Evolutionary conservation across 371 early-diverging fungal species (phyloP).

Genomic region (Lichtheimia hyalospora): DNA sequence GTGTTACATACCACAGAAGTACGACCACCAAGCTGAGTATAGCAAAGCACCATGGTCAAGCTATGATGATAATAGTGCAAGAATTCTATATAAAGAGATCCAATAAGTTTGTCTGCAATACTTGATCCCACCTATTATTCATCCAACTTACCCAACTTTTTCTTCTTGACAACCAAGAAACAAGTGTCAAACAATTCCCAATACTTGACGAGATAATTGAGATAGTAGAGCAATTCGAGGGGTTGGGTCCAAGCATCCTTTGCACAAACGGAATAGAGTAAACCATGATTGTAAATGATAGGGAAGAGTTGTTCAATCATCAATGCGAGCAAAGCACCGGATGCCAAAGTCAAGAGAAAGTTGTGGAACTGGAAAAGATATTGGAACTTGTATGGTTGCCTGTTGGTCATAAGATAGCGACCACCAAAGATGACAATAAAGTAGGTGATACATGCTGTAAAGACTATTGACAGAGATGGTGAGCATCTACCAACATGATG

Average conservation of each 20-base stretch:
- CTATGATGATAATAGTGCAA: conserved; percentile 92
- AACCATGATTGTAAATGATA: conserved; percentile 58
- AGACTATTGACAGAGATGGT: conserved; percentile 28
- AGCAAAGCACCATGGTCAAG: conserved; percentile 89
- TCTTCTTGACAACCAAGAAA: conserved; percentile 35
- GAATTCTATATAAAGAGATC: conserved; percentile 57
- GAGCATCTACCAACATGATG: neutral
- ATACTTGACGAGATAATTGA: conserved; percentile 85
- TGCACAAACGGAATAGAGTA: conserved; percentile 70
- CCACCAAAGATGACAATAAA: conserved; percentile 73
- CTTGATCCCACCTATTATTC: neutral
- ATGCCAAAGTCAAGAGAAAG: conserved; percentile 65
- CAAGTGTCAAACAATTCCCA: conserved; percentile 66
- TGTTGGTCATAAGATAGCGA: conserved; percentile 60
- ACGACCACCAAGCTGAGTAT: conserved; percentile 75
- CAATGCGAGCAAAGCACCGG: conserved; percentile 60
- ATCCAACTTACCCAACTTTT: conserved; percentile 28
- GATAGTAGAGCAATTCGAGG: conserved; percentile 75
- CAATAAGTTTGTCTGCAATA: neutral
- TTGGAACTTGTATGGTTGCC: conserved; percentile 62
- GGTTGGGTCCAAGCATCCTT: conserved; percentile 69
- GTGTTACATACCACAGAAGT: conserved; percentile 75
- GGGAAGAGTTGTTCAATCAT: conserved; percentile 73
- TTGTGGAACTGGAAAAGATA: conserved; percentile 74
- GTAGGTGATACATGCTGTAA: conserved; percentile 56